These are phyloP conservation scores for Leishmania tropica DNA, from an alignment of 208 protist species.

Conservation along the genomic window DNA sequence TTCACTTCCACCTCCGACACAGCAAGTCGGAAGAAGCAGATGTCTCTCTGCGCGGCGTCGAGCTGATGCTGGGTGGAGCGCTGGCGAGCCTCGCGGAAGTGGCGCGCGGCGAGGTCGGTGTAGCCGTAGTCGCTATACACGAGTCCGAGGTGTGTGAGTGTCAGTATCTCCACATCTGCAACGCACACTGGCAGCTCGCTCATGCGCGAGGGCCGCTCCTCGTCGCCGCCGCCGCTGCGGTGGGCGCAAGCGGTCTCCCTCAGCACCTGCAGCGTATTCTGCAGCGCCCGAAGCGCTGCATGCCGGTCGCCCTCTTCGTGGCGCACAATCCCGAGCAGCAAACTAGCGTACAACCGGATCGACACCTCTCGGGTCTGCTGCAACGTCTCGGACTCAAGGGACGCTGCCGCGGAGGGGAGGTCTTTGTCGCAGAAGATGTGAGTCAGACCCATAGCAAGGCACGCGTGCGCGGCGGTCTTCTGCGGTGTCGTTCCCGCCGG, in stretches of 20 bases:
- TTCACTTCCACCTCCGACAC: conserved; percentile 22
- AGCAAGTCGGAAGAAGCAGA: conserved; percentile 36
- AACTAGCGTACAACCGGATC: conserved; percentile 10
- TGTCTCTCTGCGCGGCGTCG: conserved; percentile 24
- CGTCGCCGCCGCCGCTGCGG: not conserved
- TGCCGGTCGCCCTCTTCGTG: conserved; percentile 7
- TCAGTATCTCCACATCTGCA: conserved; percentile 35
- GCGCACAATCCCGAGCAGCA: conserved; percentile 22
- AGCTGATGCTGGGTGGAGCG: conserved; percentile 12
- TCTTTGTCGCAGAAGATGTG: conserved; percentile 29
- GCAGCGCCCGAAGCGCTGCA: conserved; percentile 14
- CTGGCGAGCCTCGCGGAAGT: conserved; percentile 43
- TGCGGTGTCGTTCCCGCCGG: not conserved
- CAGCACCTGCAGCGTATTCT: conserved; percentile 3
- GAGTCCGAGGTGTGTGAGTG: conserved; percentile 72
- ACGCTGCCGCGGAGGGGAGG: not conserved
- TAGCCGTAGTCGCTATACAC: conserved; percentile 77
- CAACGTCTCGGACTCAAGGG: conserved; percentile 11
- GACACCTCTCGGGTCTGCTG: conserved; percentile 1
- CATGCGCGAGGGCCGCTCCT: conserved; percentile 17
- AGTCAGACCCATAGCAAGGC: conserved; percentile 21
- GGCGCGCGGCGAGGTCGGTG: conserved; percentile 71
- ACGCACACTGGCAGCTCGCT: conserved; percentile 29
- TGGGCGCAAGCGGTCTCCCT: not conserved
- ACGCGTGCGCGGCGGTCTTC: conserved; percentile 3